Percentiles rank a stretch among this genome's conserved stretches.
Evolutionary conservation across 169 alveolate genomes (phyloP).

Genomic region (Eimeria brunetti): DNA sequence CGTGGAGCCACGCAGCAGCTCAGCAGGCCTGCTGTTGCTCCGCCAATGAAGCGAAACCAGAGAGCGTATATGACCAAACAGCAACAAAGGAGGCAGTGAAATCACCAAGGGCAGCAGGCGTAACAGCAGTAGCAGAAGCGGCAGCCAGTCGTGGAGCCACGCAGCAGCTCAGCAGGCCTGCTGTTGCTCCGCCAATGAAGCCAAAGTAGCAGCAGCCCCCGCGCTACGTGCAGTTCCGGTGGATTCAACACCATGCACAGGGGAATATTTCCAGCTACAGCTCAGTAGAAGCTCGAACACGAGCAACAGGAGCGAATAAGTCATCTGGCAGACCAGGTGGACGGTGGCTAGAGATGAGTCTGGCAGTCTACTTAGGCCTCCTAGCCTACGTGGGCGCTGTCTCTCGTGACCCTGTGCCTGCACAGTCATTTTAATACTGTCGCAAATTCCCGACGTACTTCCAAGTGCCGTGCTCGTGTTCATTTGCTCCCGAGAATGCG

Average conservation of each 20-base stretch:
- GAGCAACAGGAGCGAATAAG: background rate
- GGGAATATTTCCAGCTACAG: background rate
- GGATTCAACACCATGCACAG: background rate
- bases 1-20: background rate
- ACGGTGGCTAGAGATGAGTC: background rate
- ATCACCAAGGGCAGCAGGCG: conserved; percentile 7
- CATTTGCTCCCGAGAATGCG: background rate
- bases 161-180: background rate
- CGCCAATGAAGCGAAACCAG: background rate
- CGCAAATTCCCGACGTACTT: background rate
- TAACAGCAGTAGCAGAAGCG: conserved; percentile 6
- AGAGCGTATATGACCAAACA: background rate
- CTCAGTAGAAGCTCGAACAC: background rate
- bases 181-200: background rate
- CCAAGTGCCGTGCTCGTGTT: background rate
- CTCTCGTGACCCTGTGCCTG: background rate
- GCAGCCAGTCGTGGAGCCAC: background rate
- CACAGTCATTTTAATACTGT: background rate
- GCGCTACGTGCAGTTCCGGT: background rate
- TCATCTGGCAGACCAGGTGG: background rate
- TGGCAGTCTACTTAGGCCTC: background rate
- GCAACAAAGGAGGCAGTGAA: background rate
- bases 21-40: too few relatives aligned
- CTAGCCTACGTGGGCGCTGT: background rate
- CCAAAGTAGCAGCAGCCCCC: background rate